Conservation (phyloP, 352 stramenopile genomes). For the Phytopythium aichiense region DNA sequence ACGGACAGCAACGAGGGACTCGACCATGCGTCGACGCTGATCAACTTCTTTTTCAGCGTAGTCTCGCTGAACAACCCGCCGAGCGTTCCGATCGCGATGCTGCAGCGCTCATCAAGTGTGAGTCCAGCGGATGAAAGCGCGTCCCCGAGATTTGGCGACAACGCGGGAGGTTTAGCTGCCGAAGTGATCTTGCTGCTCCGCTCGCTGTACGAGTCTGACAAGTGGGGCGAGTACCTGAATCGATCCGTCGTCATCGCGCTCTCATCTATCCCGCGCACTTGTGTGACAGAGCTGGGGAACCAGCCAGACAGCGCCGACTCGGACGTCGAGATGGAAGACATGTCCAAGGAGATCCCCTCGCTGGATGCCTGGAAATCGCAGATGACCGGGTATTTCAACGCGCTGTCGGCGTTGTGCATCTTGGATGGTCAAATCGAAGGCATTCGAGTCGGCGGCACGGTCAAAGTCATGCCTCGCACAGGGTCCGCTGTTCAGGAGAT, state of each 20-base stretch:
- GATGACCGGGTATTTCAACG: conserved; percentile 48
- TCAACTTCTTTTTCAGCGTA: conserved; percentile 79
- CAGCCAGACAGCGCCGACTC: conserved; percentile 30
- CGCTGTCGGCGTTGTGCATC: conserved; percentile 73
- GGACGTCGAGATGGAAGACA: conserved; percentile 86
- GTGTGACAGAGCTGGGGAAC: conserved; percentile 29
- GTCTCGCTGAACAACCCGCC: conserved; percentile 63
- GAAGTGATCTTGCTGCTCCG: conserved; percentile 82
- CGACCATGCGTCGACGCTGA: conserved; percentile 59
- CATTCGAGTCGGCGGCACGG: conserved; percentile 69
- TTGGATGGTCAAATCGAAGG: conserved; percentile 85
- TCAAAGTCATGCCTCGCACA: conserved; percentile 80
- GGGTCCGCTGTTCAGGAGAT: conserved; percentile 70
- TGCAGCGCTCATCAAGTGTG: conserved; percentile 22
- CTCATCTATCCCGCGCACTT: conserved; percentile 35
- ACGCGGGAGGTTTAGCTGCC: conserved; percentile 39
- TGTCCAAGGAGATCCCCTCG: conserved; percentile 50
- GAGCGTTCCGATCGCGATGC: conserved; percentile 60
- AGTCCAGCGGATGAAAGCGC: not conserved
- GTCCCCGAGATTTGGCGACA: conserved; percentile 23
- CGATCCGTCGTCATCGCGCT: conserved; percentile 54
- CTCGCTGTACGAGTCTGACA: conserved; percentile 73
- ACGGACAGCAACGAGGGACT: conserved; percentile 38
- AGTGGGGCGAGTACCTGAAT: conserved; percentile 70
- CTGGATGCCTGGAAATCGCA: conserved; percentile 49